Evolutionary conservation across 1,139 yeast species (phyloP), one percentile per base, ranked within the genome.

Genomic region (Petasospora fabianii): DNA sequence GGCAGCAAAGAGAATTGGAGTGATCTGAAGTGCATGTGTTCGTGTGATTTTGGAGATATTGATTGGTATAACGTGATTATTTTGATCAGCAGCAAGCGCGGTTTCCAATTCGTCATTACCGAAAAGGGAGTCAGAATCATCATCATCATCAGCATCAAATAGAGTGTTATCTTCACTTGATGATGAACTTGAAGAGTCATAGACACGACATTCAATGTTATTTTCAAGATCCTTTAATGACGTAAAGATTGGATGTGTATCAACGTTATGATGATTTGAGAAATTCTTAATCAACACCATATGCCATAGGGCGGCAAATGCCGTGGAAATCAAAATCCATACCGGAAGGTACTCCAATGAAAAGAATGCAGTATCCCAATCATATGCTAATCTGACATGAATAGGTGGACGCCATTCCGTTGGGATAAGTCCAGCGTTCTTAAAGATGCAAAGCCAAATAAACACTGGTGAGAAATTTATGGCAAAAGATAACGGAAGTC

Each of bases 371-470:
- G 52, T 46, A 48, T 76, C 82, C 30, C 65, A 41, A 32, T 64
- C 57, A 46, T 62, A 66, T 10, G 74, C 68, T 18, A 75, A 54
- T 41, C 68, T 60, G 36, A 75, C 80, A 48, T 73, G 71, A 38
- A 81, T 80, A 1, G 51, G 48, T 0, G 87, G 88, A 43, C 86
- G 65, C 45, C 71, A 64, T 6, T 61, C 60, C 17, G 64, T 68
- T 3, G 87, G 87, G 16, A 81, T 77, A 10, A 68, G 41, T 5
- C 77, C 77, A 2, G 85, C 84, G 50, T 79, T 71, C 53, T 78
- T 75, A 60, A 80, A 81, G 14, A 78, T 68, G 36, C 62, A 45
- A 33, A 80, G 59, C 87, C 87, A 80, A 22, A 70, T 49, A 34
- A 76, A 62, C 2, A 80, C 69, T 0, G 80, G 81, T 6, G 68